Conservation (phyloP, 768 basidiomycete genomes). For the Clitopilus passeckerianus region DNA sequence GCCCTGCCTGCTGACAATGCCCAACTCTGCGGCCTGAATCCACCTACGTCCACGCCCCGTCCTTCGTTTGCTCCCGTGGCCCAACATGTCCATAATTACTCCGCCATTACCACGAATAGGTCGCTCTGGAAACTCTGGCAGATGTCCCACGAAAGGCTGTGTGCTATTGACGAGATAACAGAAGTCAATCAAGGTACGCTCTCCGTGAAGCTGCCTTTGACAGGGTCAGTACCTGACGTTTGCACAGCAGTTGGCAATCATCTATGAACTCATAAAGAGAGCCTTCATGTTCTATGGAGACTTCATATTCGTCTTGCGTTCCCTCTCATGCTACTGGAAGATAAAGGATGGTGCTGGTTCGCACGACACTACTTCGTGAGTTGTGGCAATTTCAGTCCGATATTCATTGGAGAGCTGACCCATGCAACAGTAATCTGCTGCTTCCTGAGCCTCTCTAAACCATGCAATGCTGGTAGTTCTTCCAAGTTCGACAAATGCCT, state of each 20-base stretch:
- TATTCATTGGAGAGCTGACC: background rate
- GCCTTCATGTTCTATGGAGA: background rate
- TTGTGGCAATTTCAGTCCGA: background rate
- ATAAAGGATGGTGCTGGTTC: background rate
- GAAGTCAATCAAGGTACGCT: no score
- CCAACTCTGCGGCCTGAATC: no score
- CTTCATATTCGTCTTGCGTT: background rate
- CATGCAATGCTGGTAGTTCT: background rate
- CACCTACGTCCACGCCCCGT: no score
- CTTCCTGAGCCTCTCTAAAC: background rate
- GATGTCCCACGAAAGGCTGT: no score
- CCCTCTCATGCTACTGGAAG: background rate
- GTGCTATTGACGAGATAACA: no score
- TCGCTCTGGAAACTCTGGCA: no score
- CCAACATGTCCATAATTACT: no score
- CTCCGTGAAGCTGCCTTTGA: no score
- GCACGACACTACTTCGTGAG: background rate
- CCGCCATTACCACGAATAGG: no score
- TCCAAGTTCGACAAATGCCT: constrained; percentile 17
- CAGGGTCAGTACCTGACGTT: background rate
- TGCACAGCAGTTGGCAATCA: background rate
- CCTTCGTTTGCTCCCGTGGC: no score
- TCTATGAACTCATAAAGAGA: background rate
- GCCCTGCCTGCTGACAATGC: no score
- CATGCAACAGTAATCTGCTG: background rate